Conservation (phyloP, 2,329 filamentous ascomycete genomes). For the Alternaria panax region DNA sequence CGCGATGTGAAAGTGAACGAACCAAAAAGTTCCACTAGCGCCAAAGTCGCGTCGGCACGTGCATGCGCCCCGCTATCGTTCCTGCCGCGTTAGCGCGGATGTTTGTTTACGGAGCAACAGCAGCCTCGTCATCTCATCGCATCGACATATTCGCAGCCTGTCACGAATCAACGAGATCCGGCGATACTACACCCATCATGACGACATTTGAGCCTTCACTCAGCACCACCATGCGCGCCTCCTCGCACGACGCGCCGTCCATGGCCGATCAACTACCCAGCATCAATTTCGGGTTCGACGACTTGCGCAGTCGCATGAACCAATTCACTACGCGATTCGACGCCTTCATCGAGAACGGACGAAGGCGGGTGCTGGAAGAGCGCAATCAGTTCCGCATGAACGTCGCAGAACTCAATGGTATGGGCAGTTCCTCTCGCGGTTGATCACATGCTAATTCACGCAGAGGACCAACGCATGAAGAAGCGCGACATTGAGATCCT, state of each 20-base stretch:
- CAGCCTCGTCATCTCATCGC: slow-evolving; percentile 24
- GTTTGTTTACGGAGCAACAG: slow-evolving; percentile 44
- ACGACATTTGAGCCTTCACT: slow-evolving; percentile 74
- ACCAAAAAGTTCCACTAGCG: slow-evolving; percentile 34
- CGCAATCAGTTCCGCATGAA: slow-evolving; percentile 93
- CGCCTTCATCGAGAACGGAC: slow-evolving; percentile 88
- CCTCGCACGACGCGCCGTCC: slow-evolving; percentile 67
- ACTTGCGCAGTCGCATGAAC: slow-evolving; percentile 92
- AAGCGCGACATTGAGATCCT: slow-evolving; percentile 86
- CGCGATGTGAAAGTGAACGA: slow-evolving; percentile 16
- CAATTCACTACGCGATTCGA: slow-evolving; percentile 92
- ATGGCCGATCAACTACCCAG: slow-evolving; percentile 82
- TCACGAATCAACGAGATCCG: neutral
- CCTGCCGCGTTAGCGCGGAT: slow-evolving; percentile 16
- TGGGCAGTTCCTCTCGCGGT: neutral
- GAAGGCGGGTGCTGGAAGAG: slow-evolving; percentile 89
- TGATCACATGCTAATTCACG: slow-evolving; percentile 7
- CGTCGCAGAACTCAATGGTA: slow-evolving; percentile 88
- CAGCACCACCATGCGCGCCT: slow-evolving; percentile 68
- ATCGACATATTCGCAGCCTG: slow-evolving; percentile 18
- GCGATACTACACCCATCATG: slow-evolving; percentile 51
- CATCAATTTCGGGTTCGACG: slow-evolving; percentile 95
- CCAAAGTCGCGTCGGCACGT: slow-evolving; percentile 39
- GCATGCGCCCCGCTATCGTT: slow-evolving; percentile 19
- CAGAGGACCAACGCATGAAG: slow-evolving; percentile 92